phyloP scores from a whole-genome alignment of 2,329 filamentous ascomycete species.

The Phialemonium atrogriseum region DNA sequence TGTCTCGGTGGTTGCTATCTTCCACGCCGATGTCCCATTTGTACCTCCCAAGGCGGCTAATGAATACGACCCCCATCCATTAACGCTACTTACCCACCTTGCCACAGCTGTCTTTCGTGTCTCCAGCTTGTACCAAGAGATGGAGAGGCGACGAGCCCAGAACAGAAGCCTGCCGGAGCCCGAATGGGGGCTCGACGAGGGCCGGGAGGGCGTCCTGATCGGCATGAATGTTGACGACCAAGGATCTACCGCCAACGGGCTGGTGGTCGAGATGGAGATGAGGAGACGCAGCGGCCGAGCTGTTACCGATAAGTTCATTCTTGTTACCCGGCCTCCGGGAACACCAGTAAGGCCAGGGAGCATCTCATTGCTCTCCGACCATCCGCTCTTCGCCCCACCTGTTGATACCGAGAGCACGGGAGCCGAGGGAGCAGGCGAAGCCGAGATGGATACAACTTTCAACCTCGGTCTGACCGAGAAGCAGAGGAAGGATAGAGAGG shows the following conservation, averaged over 20 bases:
- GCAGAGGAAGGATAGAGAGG: conserved; percentile 77
- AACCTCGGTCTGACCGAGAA: conserved; percentile 82
- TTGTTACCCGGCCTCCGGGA: conserved; percentile 21
- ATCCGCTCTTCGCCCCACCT: conserved; percentile 56
- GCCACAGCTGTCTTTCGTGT: conserved; percentile 79
- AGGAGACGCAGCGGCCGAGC: conserved; percentile 73
- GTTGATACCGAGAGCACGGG: conserved; percentile 25
- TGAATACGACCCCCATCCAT: conserved; percentile 58
- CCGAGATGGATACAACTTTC: conserved; percentile 68
- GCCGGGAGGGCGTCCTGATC: conserved; percentile 68
- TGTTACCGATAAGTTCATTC: conserved; percentile 60
- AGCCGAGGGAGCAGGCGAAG: conserved; percentile 33
- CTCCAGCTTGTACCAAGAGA: conserved; percentile 64
- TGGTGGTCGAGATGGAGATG: conserved; percentile 81
- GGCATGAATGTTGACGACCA: conserved; percentile 43
- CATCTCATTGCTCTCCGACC: conserved; percentile 63
- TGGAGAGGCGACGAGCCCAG: conserved; percentile 65
- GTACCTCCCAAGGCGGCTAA: conserved; percentile 30
- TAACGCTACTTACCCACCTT: conserved; percentile 70
- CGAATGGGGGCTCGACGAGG: conserved; percentile 69
- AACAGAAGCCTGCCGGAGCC: conserved; percentile 70
- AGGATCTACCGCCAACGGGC: conserved; percentile 38
- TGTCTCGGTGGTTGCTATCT: conserved; percentile 68
- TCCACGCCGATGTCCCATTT: conserved; percentile 72
- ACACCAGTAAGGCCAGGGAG: conserved; percentile 15